Conservation (phyloP, 192 early-diverging fungal genomes). For the Coemansia sp. region DNA sequence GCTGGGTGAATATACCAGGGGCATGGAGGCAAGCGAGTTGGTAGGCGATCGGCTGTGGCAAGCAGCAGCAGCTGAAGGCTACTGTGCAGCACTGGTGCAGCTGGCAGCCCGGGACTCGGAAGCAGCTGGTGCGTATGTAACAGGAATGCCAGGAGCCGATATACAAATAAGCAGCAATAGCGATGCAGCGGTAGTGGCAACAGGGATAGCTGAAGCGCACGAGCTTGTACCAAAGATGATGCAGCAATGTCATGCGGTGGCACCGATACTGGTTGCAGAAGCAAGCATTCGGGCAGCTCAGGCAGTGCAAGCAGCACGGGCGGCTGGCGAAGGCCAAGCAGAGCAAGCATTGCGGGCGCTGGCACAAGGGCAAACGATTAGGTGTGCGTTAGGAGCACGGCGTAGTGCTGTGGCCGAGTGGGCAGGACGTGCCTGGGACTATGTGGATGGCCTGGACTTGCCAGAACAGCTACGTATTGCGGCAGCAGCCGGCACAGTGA, state of each 20-base stretch:
- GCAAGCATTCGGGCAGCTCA: slow-evolving; percentile 48
- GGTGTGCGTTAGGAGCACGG: slow-evolving; percentile 9
- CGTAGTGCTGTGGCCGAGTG: slow-evolving; percentile 31
- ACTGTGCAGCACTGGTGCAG: slow-evolving; percentile 46
- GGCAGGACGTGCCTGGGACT: slow-evolving; percentile 39
- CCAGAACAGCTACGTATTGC: slow-evolving; percentile 43
- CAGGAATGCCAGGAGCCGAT: background rate
- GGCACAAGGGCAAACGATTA: background rate
- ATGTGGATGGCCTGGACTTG: slow-evolving; percentile 9
- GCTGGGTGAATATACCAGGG: slow-evolving; percentile 37
- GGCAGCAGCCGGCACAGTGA: slow-evolving; percentile 25
- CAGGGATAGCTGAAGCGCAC: slow-evolving; percentile 15
- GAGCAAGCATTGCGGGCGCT: slow-evolving; percentile 28
- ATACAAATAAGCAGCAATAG: background rate
- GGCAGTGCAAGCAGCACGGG: slow-evolving; percentile 35
- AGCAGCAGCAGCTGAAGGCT: slow-evolving; percentile 50
- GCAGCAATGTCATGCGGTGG: slow-evolving; percentile 38
- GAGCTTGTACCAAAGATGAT: slow-evolving; percentile 43
- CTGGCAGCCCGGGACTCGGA: slow-evolving; percentile 28
- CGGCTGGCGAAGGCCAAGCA: slow-evolving; percentile 18
- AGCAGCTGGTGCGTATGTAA: slow-evolving; percentile 16
- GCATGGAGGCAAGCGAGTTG: slow-evolving; percentile 24
- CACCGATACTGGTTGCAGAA: slow-evolving; percentile 47
- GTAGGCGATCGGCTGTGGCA: slow-evolving; percentile 50
- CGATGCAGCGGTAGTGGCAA: background rate